Conservation (phyloP, 2,329 filamentous ascomycete species). For the Hortaea werneckii region DNA sequence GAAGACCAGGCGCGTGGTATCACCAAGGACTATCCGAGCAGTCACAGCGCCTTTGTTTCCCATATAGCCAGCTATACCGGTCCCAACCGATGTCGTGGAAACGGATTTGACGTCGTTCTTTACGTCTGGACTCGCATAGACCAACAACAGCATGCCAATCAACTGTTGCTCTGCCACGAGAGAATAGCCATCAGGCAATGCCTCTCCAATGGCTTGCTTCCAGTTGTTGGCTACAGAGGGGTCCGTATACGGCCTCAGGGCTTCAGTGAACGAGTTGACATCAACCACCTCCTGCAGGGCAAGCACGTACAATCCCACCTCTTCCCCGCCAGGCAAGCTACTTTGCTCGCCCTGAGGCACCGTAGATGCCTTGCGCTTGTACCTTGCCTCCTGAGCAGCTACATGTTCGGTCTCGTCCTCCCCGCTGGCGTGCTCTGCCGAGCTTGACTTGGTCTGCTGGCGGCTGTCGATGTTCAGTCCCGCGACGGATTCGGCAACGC, state of each 20-base stretch:
- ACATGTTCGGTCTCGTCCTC: slow-evolving; percentile 34
- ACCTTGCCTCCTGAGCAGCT: slow-evolving; percentile 38
- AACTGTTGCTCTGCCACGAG: slow-evolving; percentile 75
- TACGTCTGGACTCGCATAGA: slow-evolving; percentile 75
- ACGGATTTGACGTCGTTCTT: slow-evolving; percentile 67
- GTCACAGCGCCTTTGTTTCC: slow-evolving; percentile 91
- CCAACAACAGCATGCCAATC: slow-evolving; percentile 70
- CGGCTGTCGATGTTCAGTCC: slow-evolving; percentile 34
- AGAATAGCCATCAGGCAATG: slow-evolving; percentile 66
- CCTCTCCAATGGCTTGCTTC: slow-evolving; percentile 64
- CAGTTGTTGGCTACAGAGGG: slow-evolving; percentile 62
- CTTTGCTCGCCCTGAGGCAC: slow-evolving; percentile 36
- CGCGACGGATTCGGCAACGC: slow-evolving; percentile 54
- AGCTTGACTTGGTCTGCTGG: slow-evolving; percentile 1
- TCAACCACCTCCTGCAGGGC: slow-evolving; percentile 90
- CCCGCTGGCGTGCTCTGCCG: slow-evolving; percentile 4
- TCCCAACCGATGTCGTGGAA: slow-evolving; percentile 74
- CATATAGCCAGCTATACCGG: slow-evolving; percentile 82
- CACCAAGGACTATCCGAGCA: slow-evolving; percentile 72
- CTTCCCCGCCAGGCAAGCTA: slow-evolving; percentile 46
- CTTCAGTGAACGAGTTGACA: slow-evolving; percentile 67
- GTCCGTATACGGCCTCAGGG: slow-evolving; percentile 67
- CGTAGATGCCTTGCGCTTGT: slow-evolving; percentile 32
- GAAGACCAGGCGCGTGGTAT: slow-evolving; percentile 81
- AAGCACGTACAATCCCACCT: slow-evolving; percentile 82